Percentiles rank a stretch among this genome's conserved stretches.
Conservation (phyloP, 495 filamentous ascomycete genomes). For the Hapsidospora chrysogenum region DNA sequence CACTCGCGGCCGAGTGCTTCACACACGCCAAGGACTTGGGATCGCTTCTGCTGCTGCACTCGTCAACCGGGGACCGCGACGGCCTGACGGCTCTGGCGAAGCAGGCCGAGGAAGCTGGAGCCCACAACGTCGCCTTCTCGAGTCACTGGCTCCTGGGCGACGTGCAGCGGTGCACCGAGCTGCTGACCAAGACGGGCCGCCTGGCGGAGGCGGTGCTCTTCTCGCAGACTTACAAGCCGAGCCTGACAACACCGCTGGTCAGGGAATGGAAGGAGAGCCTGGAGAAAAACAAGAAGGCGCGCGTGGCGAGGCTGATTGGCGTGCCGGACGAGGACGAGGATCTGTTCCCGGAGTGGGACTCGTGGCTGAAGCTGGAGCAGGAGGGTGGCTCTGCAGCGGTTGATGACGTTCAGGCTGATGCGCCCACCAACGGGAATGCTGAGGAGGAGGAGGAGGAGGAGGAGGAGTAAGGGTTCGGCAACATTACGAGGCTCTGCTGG, state of each 20-base stretch:
- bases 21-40: slow-evolving; percentile 75
- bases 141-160: slow-evolving; percentile 80
- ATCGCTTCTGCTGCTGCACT: slow-evolving; percentile 72
- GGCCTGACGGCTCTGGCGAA: slow-evolving; percentile 54
- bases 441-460: slow-evolving; percentile 9
- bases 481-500: no score
- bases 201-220: slow-evolving; percentile 78
- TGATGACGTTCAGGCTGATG: slow-evolving; percentile 29
- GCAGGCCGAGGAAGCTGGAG: slow-evolving; percentile 57
- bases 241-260: slow-evolving; percentile 49
- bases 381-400: slow-evolving; percentile 35
- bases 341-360: slow-evolving; percentile 90
- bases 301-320: slow-evolving; percentile 66
- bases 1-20: slow-evolving; percentile 86
- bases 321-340: slow-evolving; percentile 79
- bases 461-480: slow-evolving; percentile 8
- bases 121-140: slow-evolving; percentile 84
- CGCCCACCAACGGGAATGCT: slow-evolving; percentile 10
- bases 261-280: slow-evolving; percentile 63
- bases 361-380: slow-evolving; percentile 67
- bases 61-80: slow-evolving; percentile 56
- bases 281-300: slow-evolving; percentile 66
- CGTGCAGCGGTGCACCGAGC: slow-evolving; percentile 61
- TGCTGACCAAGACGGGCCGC: slow-evolving; percentile 62
- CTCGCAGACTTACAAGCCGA: slow-evolving; percentile 86